Evolutionary conservation across 495 filamentous ascomycete species (phyloP).

Genomic region (Xylaria nigripes): DNA sequence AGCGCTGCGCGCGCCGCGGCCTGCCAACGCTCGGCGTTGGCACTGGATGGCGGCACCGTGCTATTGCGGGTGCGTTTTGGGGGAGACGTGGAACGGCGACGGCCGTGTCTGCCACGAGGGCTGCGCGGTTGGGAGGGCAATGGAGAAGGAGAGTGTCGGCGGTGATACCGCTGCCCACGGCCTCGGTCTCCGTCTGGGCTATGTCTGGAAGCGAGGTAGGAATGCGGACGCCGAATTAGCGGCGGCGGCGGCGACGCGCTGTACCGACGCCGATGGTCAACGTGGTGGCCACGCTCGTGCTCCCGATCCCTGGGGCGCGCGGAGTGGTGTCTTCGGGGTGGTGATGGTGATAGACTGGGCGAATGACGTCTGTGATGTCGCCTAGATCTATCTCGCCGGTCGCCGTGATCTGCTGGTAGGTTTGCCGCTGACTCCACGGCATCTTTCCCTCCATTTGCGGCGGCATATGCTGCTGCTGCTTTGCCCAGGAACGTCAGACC

Average conservation of each 20-base stretch:
- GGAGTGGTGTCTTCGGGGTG: slow-evolving; percentile 14
- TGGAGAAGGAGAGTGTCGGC: slow-evolving; percentile 14
- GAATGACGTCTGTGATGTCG: slow-evolving; percentile 16
- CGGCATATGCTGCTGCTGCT: slow-evolving; percentile 22
- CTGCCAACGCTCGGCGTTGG: slow-evolving; percentile 19
- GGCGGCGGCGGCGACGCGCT: slow-evolving; percentile 9
- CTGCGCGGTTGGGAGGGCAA: slow-evolving; percentile 12
- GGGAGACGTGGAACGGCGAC: slow-evolving; percentile 9
- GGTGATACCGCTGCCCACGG: slow-evolving; percentile 1
- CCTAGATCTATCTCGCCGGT: slow-evolving; percentile 10
- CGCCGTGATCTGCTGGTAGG: slow-evolving; percentile 15
- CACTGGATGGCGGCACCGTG: slow-evolving; percentile 4
- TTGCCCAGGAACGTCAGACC: slow-evolving; percentile 23
- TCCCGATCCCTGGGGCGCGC: slow-evolving; percentile 19
- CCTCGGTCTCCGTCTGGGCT: slow-evolving; percentile 10
- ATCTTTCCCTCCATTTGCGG: slow-evolving; percentile 16
- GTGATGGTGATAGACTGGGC: slow-evolving; percentile 21
- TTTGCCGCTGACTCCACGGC: slow-evolving; percentile 2
- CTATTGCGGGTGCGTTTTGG: neutral
- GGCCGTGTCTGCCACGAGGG: slow-evolving; percentile 6
- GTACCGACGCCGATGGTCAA: slow-evolving; percentile 5
- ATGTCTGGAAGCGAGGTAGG: slow-evolving; percentile 1
- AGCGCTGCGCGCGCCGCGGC: slow-evolving; percentile 33
- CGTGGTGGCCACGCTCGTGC: slow-evolving; percentile 14
- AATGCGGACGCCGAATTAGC: slow-evolving; percentile 2